Base-by-base conservation (phyloP, 148 eudicot species). In the Pharnaceum exiguum region DNA sequence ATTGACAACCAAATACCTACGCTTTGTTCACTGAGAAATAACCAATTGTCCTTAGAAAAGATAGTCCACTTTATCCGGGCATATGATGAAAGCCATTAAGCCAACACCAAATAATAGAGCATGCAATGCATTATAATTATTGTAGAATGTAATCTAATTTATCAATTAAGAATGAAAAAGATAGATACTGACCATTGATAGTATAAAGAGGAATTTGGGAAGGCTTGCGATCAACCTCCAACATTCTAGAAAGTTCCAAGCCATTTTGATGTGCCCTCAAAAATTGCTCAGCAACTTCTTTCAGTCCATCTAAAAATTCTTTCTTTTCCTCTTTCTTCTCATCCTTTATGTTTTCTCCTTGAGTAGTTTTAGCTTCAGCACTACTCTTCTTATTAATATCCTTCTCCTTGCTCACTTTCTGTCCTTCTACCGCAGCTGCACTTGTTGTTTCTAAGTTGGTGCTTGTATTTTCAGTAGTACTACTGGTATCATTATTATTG, bases 281-380 rank as follows among this genome's bases (percentile, higher is more conserved):
- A 59, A 85, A 85, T 43, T 70, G 74, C n/a, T 67, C 69, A 48
- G 75, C 82, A 48, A 81, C 73, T 49, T 67, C 75, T 60, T 62
- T 68, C 51, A 82, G 44, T 23, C 74, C 93, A 17, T 65, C 85
- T 57, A 79, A 15, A 40, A 82, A 42, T 65, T 75, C 79, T 51
- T 70, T 69, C 56, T 65, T 70, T 22, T 47, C 53, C 22, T 11
- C 24, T 15, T 57, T 38, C 37, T 25, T 49, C 13, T 9, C 65
- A 51, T 23, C 62, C 62, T 11, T 33, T 30, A 17, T 21, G 62
- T 26, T 68, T 17, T 56, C 61, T 29, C 39, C 73, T 40, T 27
- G 55, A 58, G 44, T 47, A 26, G 29, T 39, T 2, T 18, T 65
- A 13, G 49, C 16, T 15, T 33, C 37, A 21, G 27, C 8, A 15